phyloP scores from a whole-genome alignment of 495 filamentous ascomycete species.

The Chaetomium cochliodes region DNA sequence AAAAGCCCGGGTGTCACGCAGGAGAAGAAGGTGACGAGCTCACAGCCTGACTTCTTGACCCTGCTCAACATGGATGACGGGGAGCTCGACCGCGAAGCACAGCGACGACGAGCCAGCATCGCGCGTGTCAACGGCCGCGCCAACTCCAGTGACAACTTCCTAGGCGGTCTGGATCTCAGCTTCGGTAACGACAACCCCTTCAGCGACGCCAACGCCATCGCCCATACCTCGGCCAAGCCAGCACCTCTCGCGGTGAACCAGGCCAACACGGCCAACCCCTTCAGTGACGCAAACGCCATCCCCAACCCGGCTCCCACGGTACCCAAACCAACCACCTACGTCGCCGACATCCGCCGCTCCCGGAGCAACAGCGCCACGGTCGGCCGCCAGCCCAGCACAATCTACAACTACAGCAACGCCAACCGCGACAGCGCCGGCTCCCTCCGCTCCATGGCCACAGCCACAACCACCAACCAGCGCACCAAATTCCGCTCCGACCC shows the following conservation, averaged over 20 bases:
- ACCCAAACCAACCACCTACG: conserved; percentile 40
- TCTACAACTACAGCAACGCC: conserved; percentile 12
- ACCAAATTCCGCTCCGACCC: conserved; percentile 63
- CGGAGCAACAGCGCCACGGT: conserved; percentile 36
- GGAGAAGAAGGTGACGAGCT: conserved; percentile 25
- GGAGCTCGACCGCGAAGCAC: conserved; percentile 38
- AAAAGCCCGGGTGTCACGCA: conserved; percentile 26
- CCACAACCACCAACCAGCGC: conserved; percentile 27
- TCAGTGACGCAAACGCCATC: conserved; percentile 49
- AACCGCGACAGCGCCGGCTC: conserved; percentile 38
- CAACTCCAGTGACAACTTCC: conserved; percentile 38
- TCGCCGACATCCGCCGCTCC: conserved; percentile 45
- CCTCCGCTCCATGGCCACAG: conserved; percentile 32
- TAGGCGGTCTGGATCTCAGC: conserved; percentile 42
- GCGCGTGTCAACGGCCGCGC: conserved; percentile 31
- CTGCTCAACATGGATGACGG: conserved; percentile 40
- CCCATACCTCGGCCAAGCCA: conserved; percentile 41
- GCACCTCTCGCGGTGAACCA: conserved; percentile 35
- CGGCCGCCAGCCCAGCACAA: conserved; percentile 28
- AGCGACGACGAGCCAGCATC: conserved; percentile 33
- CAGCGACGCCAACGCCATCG: conserved; percentile 45
- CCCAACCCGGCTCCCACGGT: conserved; percentile 36
- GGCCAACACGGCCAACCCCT: conserved; percentile 25
- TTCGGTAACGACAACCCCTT: conserved; percentile 40
- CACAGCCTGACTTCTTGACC: conserved; percentile 44